Evolutionary conservation across 176 grass and related monocot genomes (phyloP).

Genomic region (Triticum aestivum): DNA sequence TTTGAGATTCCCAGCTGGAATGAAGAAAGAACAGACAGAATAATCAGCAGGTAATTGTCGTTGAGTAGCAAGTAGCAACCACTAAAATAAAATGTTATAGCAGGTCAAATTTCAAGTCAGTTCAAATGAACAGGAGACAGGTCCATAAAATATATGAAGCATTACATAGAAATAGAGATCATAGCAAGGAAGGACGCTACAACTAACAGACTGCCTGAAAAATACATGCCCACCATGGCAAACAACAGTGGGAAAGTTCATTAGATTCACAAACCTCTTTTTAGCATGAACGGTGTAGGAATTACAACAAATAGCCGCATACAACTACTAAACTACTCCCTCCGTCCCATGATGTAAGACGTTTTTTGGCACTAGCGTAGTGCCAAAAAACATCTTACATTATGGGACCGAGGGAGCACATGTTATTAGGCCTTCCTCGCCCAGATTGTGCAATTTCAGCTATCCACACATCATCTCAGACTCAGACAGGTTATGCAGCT

Average conservation of each 20-base stretch:
- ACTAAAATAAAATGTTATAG: conserved; percentile 9
- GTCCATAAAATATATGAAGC: background rate
- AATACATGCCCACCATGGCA: background rate
- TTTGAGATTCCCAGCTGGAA: conserved; percentile 86
- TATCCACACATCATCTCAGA: background rate
- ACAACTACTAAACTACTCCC: background rate
- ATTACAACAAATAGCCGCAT: background rate
- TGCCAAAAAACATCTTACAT: too few species aligned
- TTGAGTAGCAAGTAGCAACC: background rate
- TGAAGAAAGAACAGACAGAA: conserved; percentile 21
- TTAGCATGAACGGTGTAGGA: background rate
- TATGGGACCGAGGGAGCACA: background rate
- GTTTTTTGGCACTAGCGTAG: too few species aligned
- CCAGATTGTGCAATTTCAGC: background rate
- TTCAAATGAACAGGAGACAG: background rate
- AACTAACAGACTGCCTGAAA: background rate
- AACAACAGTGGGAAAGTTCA: background rate
- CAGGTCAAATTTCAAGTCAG: conserved; percentile 13
- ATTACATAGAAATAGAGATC: background rate
- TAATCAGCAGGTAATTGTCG: background rate
- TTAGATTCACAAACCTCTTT: background rate
- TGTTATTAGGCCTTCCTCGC: background rate
- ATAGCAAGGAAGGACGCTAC: background rate
- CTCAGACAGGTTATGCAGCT: background rate
- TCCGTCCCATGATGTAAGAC: too few species aligned